Conservation (phyloP, 768 basidiomycete species). For the Boletus reticulatus region DNA sequence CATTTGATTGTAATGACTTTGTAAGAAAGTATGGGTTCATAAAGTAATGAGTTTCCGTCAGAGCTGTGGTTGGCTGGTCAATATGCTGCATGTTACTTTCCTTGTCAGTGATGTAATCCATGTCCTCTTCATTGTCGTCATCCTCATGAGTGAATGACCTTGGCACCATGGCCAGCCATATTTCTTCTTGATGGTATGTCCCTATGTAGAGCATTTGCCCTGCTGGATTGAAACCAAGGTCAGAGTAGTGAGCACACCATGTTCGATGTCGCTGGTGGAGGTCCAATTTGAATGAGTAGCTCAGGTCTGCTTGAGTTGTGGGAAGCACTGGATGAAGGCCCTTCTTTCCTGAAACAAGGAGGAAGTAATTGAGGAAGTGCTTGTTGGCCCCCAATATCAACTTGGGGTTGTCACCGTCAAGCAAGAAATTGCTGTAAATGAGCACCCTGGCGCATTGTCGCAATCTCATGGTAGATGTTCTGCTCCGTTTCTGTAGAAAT, state of each 20-base stretch:
- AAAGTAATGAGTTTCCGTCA: too few relatives aligned
- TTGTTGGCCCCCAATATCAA: not conserved
- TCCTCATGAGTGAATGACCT: not conserved
- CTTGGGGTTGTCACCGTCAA: not conserved
- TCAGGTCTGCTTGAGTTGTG: not conserved
- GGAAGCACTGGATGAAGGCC: not conserved
- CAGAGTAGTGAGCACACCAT: not conserved
- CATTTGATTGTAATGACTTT: too few relatives aligned
- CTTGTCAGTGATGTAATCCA: too few relatives aligned
- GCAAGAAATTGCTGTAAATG: not conserved
- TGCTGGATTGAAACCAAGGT: not conserved
- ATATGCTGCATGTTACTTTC: too few relatives aligned
- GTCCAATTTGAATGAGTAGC: not conserved
- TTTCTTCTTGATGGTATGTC: not conserved
- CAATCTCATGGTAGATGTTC: too few relatives aligned
- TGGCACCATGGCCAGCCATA: not conserved
- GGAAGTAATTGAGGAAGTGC: not conserved
- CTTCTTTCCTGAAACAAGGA: not conserved
- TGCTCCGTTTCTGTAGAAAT: too few relatives aligned
- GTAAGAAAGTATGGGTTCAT: too few relatives aligned
- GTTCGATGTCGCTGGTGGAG: not conserved
- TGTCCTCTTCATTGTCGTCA: not conserved
- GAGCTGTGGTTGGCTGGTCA: too few relatives aligned
- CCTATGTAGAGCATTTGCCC: constrained; percentile 2
- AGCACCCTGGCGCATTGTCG: too few relatives aligned